These are phyloP conservation scores for Orobanche coerulescens DNA, from an alignment of 257 asterid species.

Conservation along the genomic window DNA sequence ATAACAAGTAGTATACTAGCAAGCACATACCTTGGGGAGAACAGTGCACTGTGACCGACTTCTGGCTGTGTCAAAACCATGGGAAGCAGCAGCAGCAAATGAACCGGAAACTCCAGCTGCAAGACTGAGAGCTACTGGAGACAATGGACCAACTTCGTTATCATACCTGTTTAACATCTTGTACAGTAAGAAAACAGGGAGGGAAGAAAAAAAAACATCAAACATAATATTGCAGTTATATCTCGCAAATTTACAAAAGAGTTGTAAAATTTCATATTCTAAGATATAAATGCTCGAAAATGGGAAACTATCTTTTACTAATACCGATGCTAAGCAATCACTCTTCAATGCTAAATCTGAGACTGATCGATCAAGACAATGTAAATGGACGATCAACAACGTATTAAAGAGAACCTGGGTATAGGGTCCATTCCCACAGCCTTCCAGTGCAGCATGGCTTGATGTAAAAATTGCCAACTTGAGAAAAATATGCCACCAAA, in stretches of 20 bases:
- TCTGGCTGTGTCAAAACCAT: conserved; percentile 82
- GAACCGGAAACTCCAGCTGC: conserved; percentile 95
- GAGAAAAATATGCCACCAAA: conserved; percentile 85
- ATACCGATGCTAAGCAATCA: not conserved
- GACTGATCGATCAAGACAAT: not conserved
- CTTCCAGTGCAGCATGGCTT: conserved; percentile 76
- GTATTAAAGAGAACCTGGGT: conserved; percentile 52
- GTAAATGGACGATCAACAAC: not conserved
- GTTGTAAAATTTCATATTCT: not conserved
- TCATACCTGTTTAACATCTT: conserved; percentile 40
- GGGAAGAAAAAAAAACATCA: not conserved
- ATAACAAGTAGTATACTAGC: too few species aligned
- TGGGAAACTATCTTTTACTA: not conserved
- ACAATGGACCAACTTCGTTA: conserved; percentile 75
- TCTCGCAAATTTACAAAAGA: conserved; percentile 5
- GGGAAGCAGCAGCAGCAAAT: conserved; percentile 97
- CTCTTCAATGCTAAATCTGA: not conserved
- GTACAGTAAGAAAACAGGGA: conserved; percentile 7
- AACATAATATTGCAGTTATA: not conserved
- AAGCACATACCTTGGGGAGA: conserved; percentile 62
- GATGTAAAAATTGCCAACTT: conserved; percentile 72
- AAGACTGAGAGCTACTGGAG: conserved; percentile 77
- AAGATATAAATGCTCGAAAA: not conserved
- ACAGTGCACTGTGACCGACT: conserved; percentile 77
- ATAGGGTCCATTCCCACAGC: conserved; percentile 84